Conservation (phyloP, 495 filamentous ascomycete species). For the Aspergillus panamensis region DNA sequence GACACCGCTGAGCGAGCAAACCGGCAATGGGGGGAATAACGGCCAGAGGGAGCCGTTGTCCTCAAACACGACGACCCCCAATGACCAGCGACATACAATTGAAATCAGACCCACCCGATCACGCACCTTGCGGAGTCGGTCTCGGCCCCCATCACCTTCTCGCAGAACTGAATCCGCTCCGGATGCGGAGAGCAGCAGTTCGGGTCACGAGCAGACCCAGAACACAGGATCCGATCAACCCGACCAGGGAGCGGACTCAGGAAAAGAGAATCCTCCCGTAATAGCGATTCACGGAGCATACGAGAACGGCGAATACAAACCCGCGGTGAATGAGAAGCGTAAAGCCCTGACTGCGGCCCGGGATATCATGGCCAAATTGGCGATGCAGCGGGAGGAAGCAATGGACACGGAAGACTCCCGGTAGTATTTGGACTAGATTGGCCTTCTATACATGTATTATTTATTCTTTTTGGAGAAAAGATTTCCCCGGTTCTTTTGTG, state of each 20-base stretch:
- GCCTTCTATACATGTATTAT: constrained; percentile 20
- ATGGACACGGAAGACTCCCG: constrained; percentile 36
- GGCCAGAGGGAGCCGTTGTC: constrained; percentile 7
- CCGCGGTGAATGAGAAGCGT: constrained; percentile 28
- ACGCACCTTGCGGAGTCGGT: constrained; percentile 21
- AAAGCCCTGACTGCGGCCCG: constrained; percentile 38
- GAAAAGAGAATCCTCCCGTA: neutral
- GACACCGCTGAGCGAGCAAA: constrained; percentile 21
- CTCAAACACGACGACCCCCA: constrained; percentile 15
- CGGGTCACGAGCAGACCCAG: constrained; percentile 1
- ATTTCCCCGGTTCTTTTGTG: constrained; percentile 1
- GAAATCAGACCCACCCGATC: constrained; percentile 14
- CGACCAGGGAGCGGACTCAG: neutral
- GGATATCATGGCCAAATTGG: constrained; percentile 37
- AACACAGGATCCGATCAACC: neutral
- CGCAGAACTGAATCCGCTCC: constrained; percentile 3
- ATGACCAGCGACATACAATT: constrained; percentile 6
- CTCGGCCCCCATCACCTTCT: constrained; percentile 13
- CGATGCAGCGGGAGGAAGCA: constrained; percentile 46
- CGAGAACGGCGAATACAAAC: constrained; percentile 5
- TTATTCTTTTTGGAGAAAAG: neutral
- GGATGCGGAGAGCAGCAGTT: neutral
- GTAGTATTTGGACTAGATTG: constrained; percentile 8
- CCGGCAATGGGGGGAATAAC: constrained; percentile 12
- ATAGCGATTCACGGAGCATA: too few species aligned